Base-by-base conservation (phyloP, 768 basidiomycete species). In the Leccinum truebloodii region DNA sequence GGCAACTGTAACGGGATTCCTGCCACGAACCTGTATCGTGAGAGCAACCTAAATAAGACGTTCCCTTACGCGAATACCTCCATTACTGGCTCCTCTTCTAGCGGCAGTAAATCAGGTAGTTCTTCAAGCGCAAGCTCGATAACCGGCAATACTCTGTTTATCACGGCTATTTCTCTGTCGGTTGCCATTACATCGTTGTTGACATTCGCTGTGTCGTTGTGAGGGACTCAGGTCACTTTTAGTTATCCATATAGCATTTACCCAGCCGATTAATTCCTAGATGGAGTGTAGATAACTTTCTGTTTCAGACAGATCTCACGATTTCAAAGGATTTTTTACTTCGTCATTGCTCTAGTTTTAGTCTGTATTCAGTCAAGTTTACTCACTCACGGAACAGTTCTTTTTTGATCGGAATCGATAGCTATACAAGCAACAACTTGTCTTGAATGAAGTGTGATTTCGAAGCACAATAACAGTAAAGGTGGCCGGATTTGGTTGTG, bases 21-120 rank as follows among this genome's bases (percentile, higher is more conserved):
- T 6, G 67, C 81, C 22, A 75, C 78, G 34, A 83, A 96, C 71
- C 77, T 95, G 46, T 98, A 97, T 78, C 78, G 87, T 52, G 95
- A 98, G 78, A 91, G 88, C 28, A 92, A 86, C 65, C 78, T 78
- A 60, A 95, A 95, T 74, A 69, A 66, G 22, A 77, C 86, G 0
- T 90, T 90, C 83, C 87, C 86, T 20, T 82, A 77, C 61, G 51
- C 73, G 50, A 79, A 82, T 60, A 73, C 75, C 54, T 73, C 73
- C 1, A 7, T 34, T 18, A 52, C 39, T 18, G 62, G 60, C 6
- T 55, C 69, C 6, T 16, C 44, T 32, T 32, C 5, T 35, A 46
- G 61, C 20, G 48, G 59, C 10, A 58, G 62, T 39, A 52, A 63
- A 46, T 44, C 41, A 20, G 39, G 48, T 2, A 13, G 44, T 48